Percentiles rank a stretch among this genome's conserved stretches.
Evolutionary conservation across 1,284 basidiomycete species (phyloP).

Genomic region (Hemileia vastatrix): DNA sequence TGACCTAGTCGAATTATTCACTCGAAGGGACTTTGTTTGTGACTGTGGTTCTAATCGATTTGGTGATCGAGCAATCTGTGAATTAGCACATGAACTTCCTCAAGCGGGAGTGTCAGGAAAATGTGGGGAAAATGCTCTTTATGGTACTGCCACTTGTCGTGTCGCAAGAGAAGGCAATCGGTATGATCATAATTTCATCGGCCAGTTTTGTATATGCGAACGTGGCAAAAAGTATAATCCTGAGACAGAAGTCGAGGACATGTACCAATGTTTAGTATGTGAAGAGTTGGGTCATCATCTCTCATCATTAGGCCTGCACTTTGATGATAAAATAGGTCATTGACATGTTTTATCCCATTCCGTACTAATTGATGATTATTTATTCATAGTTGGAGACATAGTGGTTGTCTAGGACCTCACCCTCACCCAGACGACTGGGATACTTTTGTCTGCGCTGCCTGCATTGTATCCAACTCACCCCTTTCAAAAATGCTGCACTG

Average conservation of each 20-base stretch:
- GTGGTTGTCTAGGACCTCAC: conserved; percentile 11
- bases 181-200: conserved; percentile 21
- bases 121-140: too few relatives aligned
- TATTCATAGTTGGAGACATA: conserved; percentile 21
- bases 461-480: conserved; percentile 3
- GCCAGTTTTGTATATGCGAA: conserved; percentile 21
- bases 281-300: conserved; percentile 15
- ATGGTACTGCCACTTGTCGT: too few relatives aligned
- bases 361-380: too few relatives aligned
- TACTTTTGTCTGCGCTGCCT: conserved; percentile 15
- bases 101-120: background rate
- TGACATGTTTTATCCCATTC: too few relatives aligned
- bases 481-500: conserved; percentile 7
- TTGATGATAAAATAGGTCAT: too few relatives aligned
- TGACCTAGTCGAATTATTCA: conserved; percentile 17
- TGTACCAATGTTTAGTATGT: conserved; percentile 23
- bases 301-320: too few relatives aligned
- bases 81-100: background rate
- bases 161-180: background rate
- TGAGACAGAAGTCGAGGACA: conserved; percentile 20
- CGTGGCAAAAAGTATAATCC: conserved; percentile 16
- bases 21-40: conserved; percentile 19
- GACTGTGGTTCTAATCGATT: conserved; percentile 17
- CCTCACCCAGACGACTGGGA: conserved; percentile 20
- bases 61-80: background rate